Percentiles rank a stretch among this genome's conserved stretches.
Conservation (phyloP, 2,329 filamentous ascomycete genomes). For the Cordyceps tenuipes region DNA sequence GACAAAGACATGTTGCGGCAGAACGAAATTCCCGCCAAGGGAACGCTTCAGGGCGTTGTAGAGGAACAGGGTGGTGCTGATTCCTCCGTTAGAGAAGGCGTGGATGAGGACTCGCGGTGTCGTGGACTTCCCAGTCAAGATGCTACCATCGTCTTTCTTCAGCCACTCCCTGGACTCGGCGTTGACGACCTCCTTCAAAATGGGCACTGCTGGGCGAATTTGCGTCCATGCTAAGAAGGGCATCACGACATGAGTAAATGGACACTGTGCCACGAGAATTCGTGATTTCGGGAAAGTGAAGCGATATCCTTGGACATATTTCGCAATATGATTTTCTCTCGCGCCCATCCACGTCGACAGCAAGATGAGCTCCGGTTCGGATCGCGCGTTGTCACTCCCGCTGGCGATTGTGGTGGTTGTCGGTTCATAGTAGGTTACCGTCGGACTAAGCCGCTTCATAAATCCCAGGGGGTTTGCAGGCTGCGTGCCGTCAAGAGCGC, state of each 20-base stretch:
- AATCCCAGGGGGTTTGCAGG: neutral
- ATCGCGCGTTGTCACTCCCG: neutral
- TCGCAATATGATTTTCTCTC: constrained; percentile 40
- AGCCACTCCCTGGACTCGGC: constrained; percentile 9
- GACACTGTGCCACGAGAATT: constrained; percentile 39
- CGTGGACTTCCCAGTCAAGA: neutral
- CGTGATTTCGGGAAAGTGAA: constrained; percentile 34
- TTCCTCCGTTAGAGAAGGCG: constrained; percentile 45
- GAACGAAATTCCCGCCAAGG: constrained; percentile 22
- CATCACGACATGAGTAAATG: constrained; percentile 28
- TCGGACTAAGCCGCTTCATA: constrained; percentile 24
- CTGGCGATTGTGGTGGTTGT: neutral
- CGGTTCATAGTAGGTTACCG: constrained; percentile 28
- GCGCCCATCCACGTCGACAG: constrained; percentile 45
- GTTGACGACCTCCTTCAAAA: constrained; percentile 27
- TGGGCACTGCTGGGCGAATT: constrained; percentile 31
- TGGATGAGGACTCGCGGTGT: constrained; percentile 34
- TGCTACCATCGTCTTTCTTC: constrained; percentile 12
- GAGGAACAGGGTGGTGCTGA: constrained; percentile 31
- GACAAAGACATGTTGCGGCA: constrained; percentile 17
- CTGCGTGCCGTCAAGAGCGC: neutral
- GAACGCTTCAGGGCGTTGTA: constrained; percentile 26
- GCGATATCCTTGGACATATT: constrained; percentile 41
- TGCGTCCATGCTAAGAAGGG: constrained; percentile 23
- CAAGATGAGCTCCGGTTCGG: constrained; percentile 38